Evolutionary conservation across 495 filamentous ascomycete species (phyloP).

Genomic region (Schizothecium vesticola): DNA sequence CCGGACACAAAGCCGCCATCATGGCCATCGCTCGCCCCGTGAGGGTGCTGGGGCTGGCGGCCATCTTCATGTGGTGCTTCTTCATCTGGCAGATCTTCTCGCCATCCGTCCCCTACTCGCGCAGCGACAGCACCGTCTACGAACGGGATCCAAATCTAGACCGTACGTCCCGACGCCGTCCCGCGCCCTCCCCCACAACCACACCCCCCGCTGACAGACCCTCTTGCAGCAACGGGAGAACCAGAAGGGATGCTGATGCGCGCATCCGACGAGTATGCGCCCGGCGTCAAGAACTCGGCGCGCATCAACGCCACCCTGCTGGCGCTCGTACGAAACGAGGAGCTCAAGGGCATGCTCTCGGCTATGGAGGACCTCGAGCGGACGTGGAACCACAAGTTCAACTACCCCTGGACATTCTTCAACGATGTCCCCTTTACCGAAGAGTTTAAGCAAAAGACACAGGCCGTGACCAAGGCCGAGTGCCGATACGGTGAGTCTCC

Average conservation of each 20-base stretch:
- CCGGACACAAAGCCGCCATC: background rate
- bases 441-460: conserved; percentile 82
- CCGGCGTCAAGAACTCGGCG: conserved; percentile 64
- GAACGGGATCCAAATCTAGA: conserved; percentile 77
- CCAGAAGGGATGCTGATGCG: conserved; percentile 68
- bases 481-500: conserved; percentile 67
- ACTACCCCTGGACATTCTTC: conserved; percentile 99
- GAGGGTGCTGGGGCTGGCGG: conserved; percentile 67
- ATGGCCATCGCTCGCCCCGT: conserved; percentile 84
- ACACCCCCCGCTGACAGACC: conserved; percentile 9
- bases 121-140: conserved; percentile 46
- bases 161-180: conserved; percentile 47
- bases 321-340: conserved; percentile 87
- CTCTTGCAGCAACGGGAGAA: conserved; percentile 64
- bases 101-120: conserved; percentile 31
- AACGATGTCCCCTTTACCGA: conserved; percentile 89
- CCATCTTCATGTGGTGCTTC: conserved; percentile 65
- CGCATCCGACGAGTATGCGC: conserved; percentile 66
- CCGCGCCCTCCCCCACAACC: background rate
- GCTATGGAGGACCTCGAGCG: conserved; percentile 87
- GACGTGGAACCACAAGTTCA: conserved; percentile 98
- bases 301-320: conserved; percentile 92
- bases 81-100: conserved; percentile 67
- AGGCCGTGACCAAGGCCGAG: conserved; percentile 75
- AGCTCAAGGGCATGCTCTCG: conserved; percentile 74